phyloP scores from a whole-genome alignment of 495 filamentous ascomycete genomes.

The Xylaria nigripes region DNA sequence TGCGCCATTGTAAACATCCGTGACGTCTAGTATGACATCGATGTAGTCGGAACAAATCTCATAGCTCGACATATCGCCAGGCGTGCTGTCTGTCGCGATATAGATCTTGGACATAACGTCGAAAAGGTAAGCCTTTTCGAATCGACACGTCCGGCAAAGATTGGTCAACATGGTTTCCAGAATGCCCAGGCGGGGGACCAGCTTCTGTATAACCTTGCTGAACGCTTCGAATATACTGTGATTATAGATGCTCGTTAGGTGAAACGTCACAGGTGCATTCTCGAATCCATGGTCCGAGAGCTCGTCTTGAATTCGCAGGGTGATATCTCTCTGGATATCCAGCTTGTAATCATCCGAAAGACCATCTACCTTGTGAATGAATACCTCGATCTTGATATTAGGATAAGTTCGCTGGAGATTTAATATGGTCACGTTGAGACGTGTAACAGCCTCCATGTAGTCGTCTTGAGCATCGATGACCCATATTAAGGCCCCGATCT shows the following conservation, averaged over 20 bases:
- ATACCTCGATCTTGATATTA: conserved; percentile 90
- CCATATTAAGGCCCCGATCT: conserved; percentile 92
- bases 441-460: conserved; percentile 78
- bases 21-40: conserved; percentile 93
- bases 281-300: conserved; percentile 85
- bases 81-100: conserved; percentile 88
- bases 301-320: conserved; percentile 94
- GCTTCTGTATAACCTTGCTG: conserved; percentile 93
- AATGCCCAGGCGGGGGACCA: conserved; percentile 85
- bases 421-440: conserved; percentile 80
- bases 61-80: conserved; percentile 86
- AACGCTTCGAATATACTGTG: conserved; percentile 98
- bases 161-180: conserved; percentile 88
- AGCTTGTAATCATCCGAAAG: conserved; percentile 89
- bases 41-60: conserved; percentile 98
- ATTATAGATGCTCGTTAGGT: conserved; percentile 94
- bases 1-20: conserved; percentile 83
- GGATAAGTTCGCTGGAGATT: conserved; percentile 81
- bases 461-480: conserved; percentile 98
- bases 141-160: conserved; percentile 77
- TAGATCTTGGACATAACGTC: conserved; percentile 97
- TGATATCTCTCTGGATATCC: conserved; percentile 89
- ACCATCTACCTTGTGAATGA: conserved; percentile 96
- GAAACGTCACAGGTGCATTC: conserved; percentile 84
- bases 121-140: conserved; percentile 96